Evolutionary conservation across 345 rosid genomes (phyloP), one percentile per base, ranked within the genome.

Genomic region (Aegle marmelos): DNA sequence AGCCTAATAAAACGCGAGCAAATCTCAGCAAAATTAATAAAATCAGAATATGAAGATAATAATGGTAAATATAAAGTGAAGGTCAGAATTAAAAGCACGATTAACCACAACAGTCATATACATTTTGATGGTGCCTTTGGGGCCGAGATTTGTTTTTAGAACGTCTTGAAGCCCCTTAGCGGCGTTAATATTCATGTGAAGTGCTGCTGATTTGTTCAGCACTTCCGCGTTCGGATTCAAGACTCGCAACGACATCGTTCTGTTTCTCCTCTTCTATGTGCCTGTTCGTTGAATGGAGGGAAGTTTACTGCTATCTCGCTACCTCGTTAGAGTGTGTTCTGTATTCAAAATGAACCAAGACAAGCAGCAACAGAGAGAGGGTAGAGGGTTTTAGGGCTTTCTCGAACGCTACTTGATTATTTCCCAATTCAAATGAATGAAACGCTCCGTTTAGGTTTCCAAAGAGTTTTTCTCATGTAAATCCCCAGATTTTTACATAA

Each of bases 101-200:
- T 14, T 4, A 30, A 59, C 2, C 17, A 11, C 45, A 68, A 75
- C 28, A 33, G 21, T 73, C 65, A 27, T 36, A 59, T 76, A 91
- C 99, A 96, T 96, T 86, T 96, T 96, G 82, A 96, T 96, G 78
- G 98, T 96, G 81, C 99, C 99, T 80, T 94, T 94, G 31, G 99
- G 99, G 56, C 98, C 99, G 79, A 96, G 98, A 80, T 96, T 96
- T 41, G 92, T 77, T 78, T 91, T 96, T 81, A 94, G 97, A 34
- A 96, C 97, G 67, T 96, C 99, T 37, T 96, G 99, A 74, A 96
- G 86, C 64, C 98, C 97, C 86, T 94, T 96, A 71, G 98, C 99
- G 74, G 98, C 97, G 86, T 92, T 94, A 80, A 96, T 96, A 87
- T 91, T 96, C 98, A 96, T 96, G 81, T 96, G 99, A 62, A 96